These are phyloP conservation scores for Acanthamoeba triangularis DNA, from an alignment of 208 protist species.

Conservation along the genomic window DNA sequence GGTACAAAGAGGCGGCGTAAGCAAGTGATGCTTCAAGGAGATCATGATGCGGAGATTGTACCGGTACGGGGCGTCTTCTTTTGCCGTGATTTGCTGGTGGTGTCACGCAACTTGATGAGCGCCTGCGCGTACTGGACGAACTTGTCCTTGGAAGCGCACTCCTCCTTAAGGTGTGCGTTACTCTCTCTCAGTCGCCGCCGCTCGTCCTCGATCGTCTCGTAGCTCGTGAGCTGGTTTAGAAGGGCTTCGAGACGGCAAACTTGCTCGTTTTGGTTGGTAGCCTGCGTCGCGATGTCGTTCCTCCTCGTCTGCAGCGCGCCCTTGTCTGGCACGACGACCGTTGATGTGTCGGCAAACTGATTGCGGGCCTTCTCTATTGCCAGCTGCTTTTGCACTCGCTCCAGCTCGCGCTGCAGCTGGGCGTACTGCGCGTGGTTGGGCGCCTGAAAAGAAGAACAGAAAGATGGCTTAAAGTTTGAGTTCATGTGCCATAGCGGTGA, in stretches of 20 bases:
- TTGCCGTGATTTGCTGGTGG: conserved; percentile 11
- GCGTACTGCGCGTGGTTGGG: conserved; percentile 40
- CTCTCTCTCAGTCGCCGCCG: conserved; percentile 22
- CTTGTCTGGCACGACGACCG: neutral
- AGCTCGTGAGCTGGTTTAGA: conserved; percentile 25
- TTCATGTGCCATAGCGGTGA: neutral
- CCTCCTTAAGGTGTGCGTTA: conserved; percentile 50
- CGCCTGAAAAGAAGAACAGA: no score
- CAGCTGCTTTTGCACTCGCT: conserved; percentile 47
- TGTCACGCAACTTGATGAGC: conserved; percentile 66
- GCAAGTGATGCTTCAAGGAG: neutral
- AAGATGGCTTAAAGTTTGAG: neutral
- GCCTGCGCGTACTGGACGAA: conserved; percentile 21
- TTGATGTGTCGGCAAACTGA: neutral
- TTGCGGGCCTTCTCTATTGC: conserved; percentile 36
- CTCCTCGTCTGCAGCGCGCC: neutral
- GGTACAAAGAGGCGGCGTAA: no score
- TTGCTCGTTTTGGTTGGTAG: neutral
- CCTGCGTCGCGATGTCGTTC: neutral
- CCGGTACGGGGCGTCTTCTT: neutral
- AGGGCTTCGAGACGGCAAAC: conserved; percentile 36
- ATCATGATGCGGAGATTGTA: neutral
- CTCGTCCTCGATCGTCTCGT: conserved; percentile 47
- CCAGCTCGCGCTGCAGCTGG: conserved; percentile 36
- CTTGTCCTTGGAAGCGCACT: conserved; percentile 35